A percentile compares a stretch with the other conserved stretches of the same genome.
phyloP scores from a whole-genome alignment of 1,284 basidiomycete genomes.

The Golubevia pallescens region DNA sequence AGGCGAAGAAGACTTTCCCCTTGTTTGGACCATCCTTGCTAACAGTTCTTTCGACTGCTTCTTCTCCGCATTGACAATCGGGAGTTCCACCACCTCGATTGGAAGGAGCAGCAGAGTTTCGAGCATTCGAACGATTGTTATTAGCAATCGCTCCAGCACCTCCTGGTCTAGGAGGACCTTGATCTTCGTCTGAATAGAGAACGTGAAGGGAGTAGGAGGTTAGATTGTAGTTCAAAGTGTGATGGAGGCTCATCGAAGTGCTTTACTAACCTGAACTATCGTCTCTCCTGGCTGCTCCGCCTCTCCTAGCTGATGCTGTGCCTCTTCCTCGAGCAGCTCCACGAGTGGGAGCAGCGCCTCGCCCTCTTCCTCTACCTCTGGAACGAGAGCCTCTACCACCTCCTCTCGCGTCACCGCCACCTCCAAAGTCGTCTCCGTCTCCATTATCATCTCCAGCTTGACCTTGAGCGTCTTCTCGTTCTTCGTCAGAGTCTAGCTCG shows the following conservation, averaged over 20 bases:
- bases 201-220: background rate
- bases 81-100: background rate
- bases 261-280: background rate
- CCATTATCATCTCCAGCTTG: background rate
- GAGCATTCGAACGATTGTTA: background rate
- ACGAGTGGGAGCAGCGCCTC: slow-evolving; percentile 6
- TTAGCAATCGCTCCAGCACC: background rate
- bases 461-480: slow-evolving; percentile 5
- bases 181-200: background rate
- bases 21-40: slow-evolving; percentile 31
- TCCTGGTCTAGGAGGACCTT: background rate
- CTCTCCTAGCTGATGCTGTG: background rate
- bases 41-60: slow-evolving; percentile 21
- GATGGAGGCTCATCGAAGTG: background rate
- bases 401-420: slow-evolving; percentile 2
- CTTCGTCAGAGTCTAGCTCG: slow-evolving; percentile 26
- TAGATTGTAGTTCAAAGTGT: background rate
- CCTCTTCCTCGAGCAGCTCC: background rate
- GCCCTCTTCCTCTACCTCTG: slow-evolving; percentile 20
- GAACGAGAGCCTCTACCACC: slow-evolving; percentile 8
- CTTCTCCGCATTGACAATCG: slow-evolving; percentile 32
- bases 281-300: background rate
- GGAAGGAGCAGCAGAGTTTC: too few relatives aligned
- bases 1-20: slow-evolving; percentile 29
- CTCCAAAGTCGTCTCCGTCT: slow-evolving; percentile 9